A percentile compares a stretch with the other conserved stretches of the same genome.
Conservation (phyloP, 2,329 filamentous ascomycete species). For the Cladophialophora chaetospira region DNA sequence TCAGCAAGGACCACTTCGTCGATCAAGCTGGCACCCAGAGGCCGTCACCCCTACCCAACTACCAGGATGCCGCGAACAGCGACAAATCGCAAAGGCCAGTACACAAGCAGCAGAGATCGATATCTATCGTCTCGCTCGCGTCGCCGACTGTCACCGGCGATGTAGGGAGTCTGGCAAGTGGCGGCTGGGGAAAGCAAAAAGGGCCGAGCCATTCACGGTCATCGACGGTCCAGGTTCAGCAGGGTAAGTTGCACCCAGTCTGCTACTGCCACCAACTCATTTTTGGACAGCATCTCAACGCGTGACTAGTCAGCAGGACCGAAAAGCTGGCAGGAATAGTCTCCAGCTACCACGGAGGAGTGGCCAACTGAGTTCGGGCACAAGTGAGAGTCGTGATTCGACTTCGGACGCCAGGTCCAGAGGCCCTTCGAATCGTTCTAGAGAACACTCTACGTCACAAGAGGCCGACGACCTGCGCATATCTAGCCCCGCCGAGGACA, state of each 20-base stretch:
- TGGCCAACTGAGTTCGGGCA: conserved; percentile 25
- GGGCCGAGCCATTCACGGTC: conserved; percentile 29
- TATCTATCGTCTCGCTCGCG: conserved; percentile 80
- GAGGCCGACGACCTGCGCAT: conserved; percentile 35
- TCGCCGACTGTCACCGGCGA: conserved; percentile 21
- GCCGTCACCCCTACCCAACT: conserved; percentile 44
- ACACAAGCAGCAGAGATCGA: conserved; percentile 71
- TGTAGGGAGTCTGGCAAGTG: not conserved
- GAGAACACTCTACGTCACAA: not conserved
- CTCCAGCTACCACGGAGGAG: conserved; percentile 16
- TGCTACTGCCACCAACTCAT: not conserved
- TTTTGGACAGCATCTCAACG: conserved; percentile 2
- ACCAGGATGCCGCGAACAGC: conserved; percentile 35
- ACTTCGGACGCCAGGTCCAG: conserved; percentile 59
- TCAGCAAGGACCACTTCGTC: conserved; percentile 14
- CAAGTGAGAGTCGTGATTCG: conserved; percentile 45
- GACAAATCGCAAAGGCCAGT: conserved; percentile 38
- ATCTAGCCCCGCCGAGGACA: conserved; percentile 9
- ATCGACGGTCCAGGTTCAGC: conserved; percentile 25
- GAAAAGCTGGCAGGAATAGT: conserved; percentile 12
- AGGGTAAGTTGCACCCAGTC: conserved; percentile 20
- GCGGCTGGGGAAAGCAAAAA: conserved; percentile 23
- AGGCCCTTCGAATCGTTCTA: conserved; percentile 36
- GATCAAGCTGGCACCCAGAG: conserved; percentile 36
- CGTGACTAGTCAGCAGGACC: conserved; percentile 9